Conservation (phyloP, 495 filamentous ascomycete genomes). For the Haplographium delicatum region DNA sequence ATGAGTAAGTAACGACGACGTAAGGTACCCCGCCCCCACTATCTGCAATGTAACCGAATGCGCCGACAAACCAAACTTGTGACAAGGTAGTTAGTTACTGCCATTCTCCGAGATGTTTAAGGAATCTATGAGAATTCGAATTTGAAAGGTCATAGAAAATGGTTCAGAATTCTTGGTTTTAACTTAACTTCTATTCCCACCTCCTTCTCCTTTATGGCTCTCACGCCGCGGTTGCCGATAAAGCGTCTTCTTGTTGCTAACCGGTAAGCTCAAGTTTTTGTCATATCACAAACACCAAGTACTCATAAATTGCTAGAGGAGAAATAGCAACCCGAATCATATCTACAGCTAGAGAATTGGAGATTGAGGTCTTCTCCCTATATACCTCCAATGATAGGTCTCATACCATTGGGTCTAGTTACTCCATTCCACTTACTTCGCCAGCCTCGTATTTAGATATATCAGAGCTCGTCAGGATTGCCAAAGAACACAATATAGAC, state of each 20-base stretch:
- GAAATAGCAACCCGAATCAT: conserved; percentile 58
- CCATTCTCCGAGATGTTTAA: too few relatives aligned
- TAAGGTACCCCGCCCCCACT: too few relatives aligned
- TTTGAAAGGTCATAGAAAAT: background rate
- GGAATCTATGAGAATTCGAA: too few relatives aligned
- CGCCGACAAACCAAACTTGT: too few relatives aligned
- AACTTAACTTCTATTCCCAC: background rate
- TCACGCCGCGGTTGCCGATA: too few relatives aligned
- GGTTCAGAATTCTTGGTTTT: conserved; percentile 2
- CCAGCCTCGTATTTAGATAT: conserved; percentile 49
- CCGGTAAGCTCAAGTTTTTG: conserved; percentile 33
- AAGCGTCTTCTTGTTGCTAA: conserved; percentile 53
- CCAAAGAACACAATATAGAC: conserved; percentile 45
- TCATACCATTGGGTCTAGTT: conserved; percentile 43
- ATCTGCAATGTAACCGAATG: too few relatives aligned
- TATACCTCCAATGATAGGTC: conserved; percentile 49
- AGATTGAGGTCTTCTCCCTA: conserved; percentile 47
- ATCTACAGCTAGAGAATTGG: conserved; percentile 48
- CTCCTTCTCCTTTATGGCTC: too few relatives aligned
- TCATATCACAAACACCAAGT: too few relatives aligned
- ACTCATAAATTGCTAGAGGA: conserved; percentile 35
- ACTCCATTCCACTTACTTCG: conserved; percentile 43
- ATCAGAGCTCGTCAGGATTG: conserved; percentile 38
- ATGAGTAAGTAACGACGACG: too few relatives aligned
- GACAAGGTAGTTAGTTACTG: too few relatives aligned